These are phyloP conservation scores for Cladophialophora psammophila DNA, from an alignment of 2,329 filamentous ascomycete genomes.

Conservation along the genomic window DNA sequence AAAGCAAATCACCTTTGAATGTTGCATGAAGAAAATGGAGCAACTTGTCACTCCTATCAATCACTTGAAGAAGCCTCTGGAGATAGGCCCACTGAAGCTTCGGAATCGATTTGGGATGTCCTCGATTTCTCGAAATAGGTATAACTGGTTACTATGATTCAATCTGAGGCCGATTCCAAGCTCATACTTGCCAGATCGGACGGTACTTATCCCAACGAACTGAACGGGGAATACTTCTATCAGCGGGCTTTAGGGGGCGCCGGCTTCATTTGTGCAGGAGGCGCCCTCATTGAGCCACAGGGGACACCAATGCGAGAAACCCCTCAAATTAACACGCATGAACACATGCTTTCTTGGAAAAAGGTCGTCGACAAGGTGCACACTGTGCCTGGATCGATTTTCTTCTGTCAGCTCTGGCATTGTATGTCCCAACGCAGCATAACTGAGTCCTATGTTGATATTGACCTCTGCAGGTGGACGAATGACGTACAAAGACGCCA, in stretches of 20 bases:
- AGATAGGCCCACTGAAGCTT: constrained; percentile 8
- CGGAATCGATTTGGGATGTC: constrained; percentile 16
- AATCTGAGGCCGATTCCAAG: neutral
- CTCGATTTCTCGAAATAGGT: constrained; percentile 21
- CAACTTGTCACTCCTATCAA: constrained; percentile 14
- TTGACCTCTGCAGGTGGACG: constrained; percentile 7
- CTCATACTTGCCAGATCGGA: neutral
- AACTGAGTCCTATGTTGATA: neutral
- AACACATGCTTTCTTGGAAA: constrained; percentile 17
- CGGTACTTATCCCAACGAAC: constrained; percentile 14
- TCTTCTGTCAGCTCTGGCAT: constrained; percentile 21
- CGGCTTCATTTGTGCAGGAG: constrained; percentile 11
- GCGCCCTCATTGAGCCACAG: constrained; percentile 16
- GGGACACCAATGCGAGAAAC: constrained; percentile 18
- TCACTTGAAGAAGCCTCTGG: constrained; percentile 5
- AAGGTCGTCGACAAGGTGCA: constrained; percentile 18
- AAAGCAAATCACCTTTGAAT: neutral
- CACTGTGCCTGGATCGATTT: constrained; percentile 10
- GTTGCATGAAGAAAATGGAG: constrained; percentile 5
- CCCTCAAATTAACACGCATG: constrained; percentile 14
- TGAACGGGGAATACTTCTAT: constrained; percentile 19
- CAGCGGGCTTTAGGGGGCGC: constrained; percentile 13
- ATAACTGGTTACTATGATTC: neutral
- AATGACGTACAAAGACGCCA: constrained; percentile 16
- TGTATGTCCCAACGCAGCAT: neutral